Evolutionary conservation across 2,329 filamentous ascomycete species (phyloP), one percentile per base, ranked within the genome.

Genomic region (Cordyceps pruinosa): DNA sequence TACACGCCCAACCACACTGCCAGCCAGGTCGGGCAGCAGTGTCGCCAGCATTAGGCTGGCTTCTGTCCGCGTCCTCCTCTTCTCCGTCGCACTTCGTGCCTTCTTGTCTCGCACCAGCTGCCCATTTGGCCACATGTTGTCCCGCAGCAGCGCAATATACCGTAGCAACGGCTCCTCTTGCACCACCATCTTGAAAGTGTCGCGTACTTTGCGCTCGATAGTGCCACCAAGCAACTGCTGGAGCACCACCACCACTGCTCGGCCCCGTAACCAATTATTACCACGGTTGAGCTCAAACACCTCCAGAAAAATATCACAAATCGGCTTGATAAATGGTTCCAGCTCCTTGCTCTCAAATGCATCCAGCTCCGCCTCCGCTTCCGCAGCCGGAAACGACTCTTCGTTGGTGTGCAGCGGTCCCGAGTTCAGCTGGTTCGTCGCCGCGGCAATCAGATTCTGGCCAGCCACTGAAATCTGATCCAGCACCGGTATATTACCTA

Each of bases 241-340:
- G 21, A 99, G 79, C 2, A 99, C 93, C 10, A 99, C 91, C 5
- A 99, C 93, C 1, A 97, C 94, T 0, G 94, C 94, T 23, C 94
- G 86, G 1, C 94, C 95, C 41, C 95, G 88, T 4, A 99, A 83
- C 95, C 94, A 99, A 71, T 96, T 97, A 72, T 95, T 97, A 41
- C 93, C 92, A 60, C 88, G 86, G 70, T 97, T 96, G 39, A 99
- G 81, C 67, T 96, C 92, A 67, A 99, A 99, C 0, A 91, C 84
- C 69, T 99, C 94, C 17, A 99, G 82, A 73, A 99, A 99, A 59
- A 99, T 86, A 70, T 99, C 94, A 72, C 92, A 97, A 60, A 99
- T 97, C 4, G 94, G 95, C 69, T 97, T 99, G 66, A 99, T 94
- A 66, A 99, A 97, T 1, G 94, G 94, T 68, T 96, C 91, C 2